Base-by-base conservation (phyloP, 2,329 filamentous ascomycete genomes). In the Fusarium coicis region DNA sequence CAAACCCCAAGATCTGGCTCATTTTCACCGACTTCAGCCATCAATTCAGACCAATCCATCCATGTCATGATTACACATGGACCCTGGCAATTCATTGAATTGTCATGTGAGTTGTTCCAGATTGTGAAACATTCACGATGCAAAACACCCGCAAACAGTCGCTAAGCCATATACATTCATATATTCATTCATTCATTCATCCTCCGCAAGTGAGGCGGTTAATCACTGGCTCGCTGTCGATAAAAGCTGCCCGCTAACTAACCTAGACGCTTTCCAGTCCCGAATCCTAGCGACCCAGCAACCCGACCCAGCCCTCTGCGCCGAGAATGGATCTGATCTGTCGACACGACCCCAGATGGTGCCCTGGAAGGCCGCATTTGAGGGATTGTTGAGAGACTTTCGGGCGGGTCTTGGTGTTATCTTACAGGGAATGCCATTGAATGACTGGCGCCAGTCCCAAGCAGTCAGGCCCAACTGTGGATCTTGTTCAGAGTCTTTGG, bases 391-490 rank as follows among this genome's bases (percentile, higher is more conserved):
- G 65, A 75, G 75, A 63, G 59, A 54, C 60, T 61, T 66, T 60
- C 26, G 39, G 56, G 71, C 71, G 71, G 71, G 71, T 60, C 71
- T 59, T 54, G 44, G 37, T 62, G 58, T 50, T 72, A 59, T 67
- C 70, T 76, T 70, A 68, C 76, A 78, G 74, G 76, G 76, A 63
- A 75, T 65, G 49, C 66, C 67, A 73, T 61, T 68, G 68, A 70
- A 68, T 68, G 64, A 60, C 72, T 68, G 63, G 72, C 58, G 63
- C 71, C 73, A 75, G 71, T 63, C 62, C 65, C 67, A 81, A 80
- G 80, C 80, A 81, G 76, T 77, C 79, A 80, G 72, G 80, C 80
- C 80, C 77, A 81, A 81, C 74, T 81, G 80, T 81, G 80, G 80
- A 80, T 75, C 72, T 74, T 63, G 46, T 42, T 61, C 62, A 56